These are phyloP conservation scores for Rhexocercosporidium sp. DNA, from an alignment of 2,329 filamentous ascomycete species.

Conservation along the genomic window DNA sequence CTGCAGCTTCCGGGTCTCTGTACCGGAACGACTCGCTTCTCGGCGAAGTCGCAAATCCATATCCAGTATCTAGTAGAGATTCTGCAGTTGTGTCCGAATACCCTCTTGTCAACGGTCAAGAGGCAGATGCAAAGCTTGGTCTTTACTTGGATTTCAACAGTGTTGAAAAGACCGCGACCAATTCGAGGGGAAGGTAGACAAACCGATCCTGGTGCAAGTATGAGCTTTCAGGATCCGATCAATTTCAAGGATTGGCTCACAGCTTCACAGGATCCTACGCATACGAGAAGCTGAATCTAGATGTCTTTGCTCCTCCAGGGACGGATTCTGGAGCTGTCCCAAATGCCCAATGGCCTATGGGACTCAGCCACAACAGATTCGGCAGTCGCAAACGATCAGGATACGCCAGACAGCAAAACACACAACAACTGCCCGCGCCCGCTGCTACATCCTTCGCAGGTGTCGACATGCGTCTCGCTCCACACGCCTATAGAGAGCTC, in stretches of 20 bases:
- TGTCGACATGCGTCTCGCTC: slow-evolving; percentile 63
- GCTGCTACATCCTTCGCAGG: slow-evolving; percentile 58
- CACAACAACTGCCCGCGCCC: slow-evolving; percentile 53
- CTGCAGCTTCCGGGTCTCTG: slow-evolving; percentile 46
- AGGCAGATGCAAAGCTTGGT: slow-evolving; percentile 54
- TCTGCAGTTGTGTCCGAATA: slow-evolving; percentile 47
- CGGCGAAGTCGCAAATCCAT: slow-evolving; percentile 47
- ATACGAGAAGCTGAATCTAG: slow-evolving; percentile 60
- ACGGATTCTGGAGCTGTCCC: slow-evolving; percentile 56
- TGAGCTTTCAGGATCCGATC: not conserved
- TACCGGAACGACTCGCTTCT: slow-evolving; percentile 48
- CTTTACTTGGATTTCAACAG: slow-evolving; percentile 58
- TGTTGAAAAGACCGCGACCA: slow-evolving; percentile 57
- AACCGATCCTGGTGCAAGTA: slow-evolving; percentile 55
- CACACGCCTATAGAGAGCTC: slow-evolving; percentile 64
- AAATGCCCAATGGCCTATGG: slow-evolving; percentile 59
- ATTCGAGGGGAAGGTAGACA: slow-evolving; percentile 55
- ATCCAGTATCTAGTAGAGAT: slow-evolving; percentile 46
- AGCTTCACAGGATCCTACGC: slow-evolving; percentile 45
- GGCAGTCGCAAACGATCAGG: slow-evolving; percentile 47
- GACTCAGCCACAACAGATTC: slow-evolving; percentile 53
- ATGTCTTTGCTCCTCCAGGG: slow-evolving; percentile 57
- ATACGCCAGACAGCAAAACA: slow-evolving; percentile 64
- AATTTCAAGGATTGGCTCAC: not conserved
- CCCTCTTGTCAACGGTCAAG: slow-evolving; percentile 56